Evolutionary conservation across 2,329 filamentous ascomycete species (phyloP), one percentile per base, ranked within the genome.

Genomic region (Hymenoscyphus salicellus): DNA sequence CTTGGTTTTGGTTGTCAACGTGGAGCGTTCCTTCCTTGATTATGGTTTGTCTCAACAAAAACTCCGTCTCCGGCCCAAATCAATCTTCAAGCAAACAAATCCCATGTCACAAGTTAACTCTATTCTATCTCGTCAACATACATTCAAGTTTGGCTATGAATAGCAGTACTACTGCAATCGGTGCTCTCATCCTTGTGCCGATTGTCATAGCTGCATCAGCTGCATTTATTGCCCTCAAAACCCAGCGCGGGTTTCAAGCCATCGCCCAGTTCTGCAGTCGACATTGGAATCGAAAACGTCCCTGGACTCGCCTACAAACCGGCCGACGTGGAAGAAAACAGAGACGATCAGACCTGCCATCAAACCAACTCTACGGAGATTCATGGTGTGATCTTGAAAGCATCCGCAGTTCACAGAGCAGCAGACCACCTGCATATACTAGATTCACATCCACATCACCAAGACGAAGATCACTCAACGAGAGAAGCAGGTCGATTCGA

Each of bases 181-280:
- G 80, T 65, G 77, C 77, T 63, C 74, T 83, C 67, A 75, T 82
- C 64, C 72, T 82, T 57, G 77, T 83, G 62, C 80, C 81, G 49
- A 81, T 83, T 65, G 71, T 78, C 63, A 75, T 82, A 43, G 75
- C 73, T 66, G 68, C 65, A 62, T 73, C 71, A 36, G 72, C 72
- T 68, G 74, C 74, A 69, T 73, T 70, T 64, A 69, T 75, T 61
- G 72, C 72, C 33, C 62, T 77, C 33, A 73, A 76, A 63, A 66
- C 68, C 43, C 63, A 69, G 46, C 66, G 70, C 60, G 65, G 69
- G 66, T 71, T 60, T 60, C 65, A 71, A 63, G 65, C 63, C 33
- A 66, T 72, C 36, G 46, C 65, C 55, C 36, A 59, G 26, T 64
- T 57, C 65, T 71, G 63, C 66, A 63, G 65, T 65, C 57, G 65